Evolutionary conservation across 768 basidiomycete species (phyloP), one percentile per base, ranked within the genome.

Genomic region (Hericium erinaceus): DNA sequence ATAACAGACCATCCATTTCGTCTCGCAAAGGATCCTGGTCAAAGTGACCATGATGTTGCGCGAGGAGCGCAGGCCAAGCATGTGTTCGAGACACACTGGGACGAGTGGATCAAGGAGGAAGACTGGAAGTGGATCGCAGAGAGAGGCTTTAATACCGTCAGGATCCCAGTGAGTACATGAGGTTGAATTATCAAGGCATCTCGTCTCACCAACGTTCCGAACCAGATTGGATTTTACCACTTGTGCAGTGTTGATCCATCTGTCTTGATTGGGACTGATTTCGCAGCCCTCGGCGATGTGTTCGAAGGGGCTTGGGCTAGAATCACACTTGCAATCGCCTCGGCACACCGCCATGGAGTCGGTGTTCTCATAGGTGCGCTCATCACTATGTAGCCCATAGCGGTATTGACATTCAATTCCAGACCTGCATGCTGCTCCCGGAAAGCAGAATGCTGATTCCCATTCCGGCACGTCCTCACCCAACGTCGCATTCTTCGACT

Each of bases 391-490:
- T 37, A 44, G 28, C 22, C 26, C 8, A 6, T 16, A 20, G 28
- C 48, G 20, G 56, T 37, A 55, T 28, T 63, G 20, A 60, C 63
- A 68, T 37, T 61, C 48, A 40, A 40, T 4, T 61, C 54, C 64
- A 87, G 87, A 89, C 68, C 75, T 89, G 3, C 87, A 89, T 60
- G 81, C 85, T 18, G 87, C 84, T 0, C 84, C 86, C 0, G 87
- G 87, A 9, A 87, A 85, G 64, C 88, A 89, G 64, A 90, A 89
- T 63, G 67, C 72, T 26, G 85, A 86, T 66, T 67, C 83, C 1
- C 87, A 89, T 63, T 76, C 81, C 6, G 87, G 87, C 5, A 81
- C 82, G 2, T 84, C 81, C 16, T 74, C 76, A 15, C 58, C 72
- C 18, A 56, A 67, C 37, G 70, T 81, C 12, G 70, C 71, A 15